Conservation (phyloP, 345 rosid species). For the Conringia planisiliqua region DNA sequence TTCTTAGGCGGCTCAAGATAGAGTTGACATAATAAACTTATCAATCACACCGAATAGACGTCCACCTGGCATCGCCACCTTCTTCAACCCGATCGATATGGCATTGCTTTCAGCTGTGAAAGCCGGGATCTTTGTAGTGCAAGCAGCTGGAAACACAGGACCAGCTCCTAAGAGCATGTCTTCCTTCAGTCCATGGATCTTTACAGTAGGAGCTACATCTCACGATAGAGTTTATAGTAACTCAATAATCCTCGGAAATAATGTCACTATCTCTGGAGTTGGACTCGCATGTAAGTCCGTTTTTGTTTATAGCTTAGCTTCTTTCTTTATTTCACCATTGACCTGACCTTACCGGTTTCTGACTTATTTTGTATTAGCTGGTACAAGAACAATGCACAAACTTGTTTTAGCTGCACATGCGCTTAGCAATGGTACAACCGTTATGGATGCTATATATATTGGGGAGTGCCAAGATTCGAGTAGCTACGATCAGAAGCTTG, state of each 20-base stretch:
- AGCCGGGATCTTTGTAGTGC: conserved; percentile 94
- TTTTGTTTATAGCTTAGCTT: conserved; percentile 1
- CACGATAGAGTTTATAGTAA: conserved; percentile 79
- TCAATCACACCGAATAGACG: conserved; percentile 96
- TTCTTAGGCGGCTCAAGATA: conserved; percentile 94
- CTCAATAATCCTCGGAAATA: conserved; percentile 82
- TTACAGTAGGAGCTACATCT: conserved; percentile 90
- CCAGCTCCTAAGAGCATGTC: conserved; percentile 93
- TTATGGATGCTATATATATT: conserved; percentile 68
- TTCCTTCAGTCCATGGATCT: conserved; percentile 99
- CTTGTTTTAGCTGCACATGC: conserved; percentile 78
- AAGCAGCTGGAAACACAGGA: conserved; percentile 99
- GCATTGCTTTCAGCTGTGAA: conserved; percentile 91
- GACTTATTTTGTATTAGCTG: conserved; percentile 45
- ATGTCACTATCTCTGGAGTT: conserved; percentile 70
- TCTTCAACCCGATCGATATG: conserved; percentile 97
- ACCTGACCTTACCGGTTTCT: background rate
- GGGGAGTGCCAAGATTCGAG: conserved; percentile 88
- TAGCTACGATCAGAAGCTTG: conserved; percentile 51
- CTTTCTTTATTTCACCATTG: background rate
- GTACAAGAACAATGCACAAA: conserved; percentile 46
- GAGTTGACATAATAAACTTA: conserved; percentile 87
- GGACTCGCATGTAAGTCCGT: conserved; percentile 87
- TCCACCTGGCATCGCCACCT: conserved; percentile 90
- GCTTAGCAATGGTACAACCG: conserved; percentile 55